Percentiles rank a stretch among this genome's conserved stretches.
These are phyloP conservation scores for Helicocarpus griseus DNA, from an alignment of 2,329 filamentous ascomycete genomes.

Conservation along the genomic window DNA sequence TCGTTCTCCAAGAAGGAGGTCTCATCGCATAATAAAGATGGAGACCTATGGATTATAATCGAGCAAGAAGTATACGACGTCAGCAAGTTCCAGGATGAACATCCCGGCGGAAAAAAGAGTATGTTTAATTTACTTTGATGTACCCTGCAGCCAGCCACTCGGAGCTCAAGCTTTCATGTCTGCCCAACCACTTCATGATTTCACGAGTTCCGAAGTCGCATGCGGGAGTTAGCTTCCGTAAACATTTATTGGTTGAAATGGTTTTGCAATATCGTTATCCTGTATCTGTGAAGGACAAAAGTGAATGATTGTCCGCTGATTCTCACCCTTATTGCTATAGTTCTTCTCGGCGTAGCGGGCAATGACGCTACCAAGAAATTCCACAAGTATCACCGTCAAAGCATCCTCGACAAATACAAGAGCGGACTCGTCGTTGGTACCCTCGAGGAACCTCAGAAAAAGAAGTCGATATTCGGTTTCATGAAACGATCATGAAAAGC, in stretches of 20 bases:
- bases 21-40: conserved; percentile 4
- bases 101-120: conserved; percentile 13
- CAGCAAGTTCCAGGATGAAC: conserved; percentile 14
- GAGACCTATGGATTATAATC: conserved; percentile 15
- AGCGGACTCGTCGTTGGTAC: background rate
- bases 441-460: background rate
- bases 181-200: background rate
- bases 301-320: background rate
- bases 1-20: conserved; percentile 4
- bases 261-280: background rate
- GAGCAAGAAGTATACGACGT: conserved; percentile 15
- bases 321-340: conserved; percentile 27
- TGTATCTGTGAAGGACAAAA: background rate
- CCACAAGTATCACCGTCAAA: conserved; percentile 55
- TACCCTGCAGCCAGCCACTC: background rate
- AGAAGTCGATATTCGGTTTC: background rate
- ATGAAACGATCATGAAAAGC: background rate
- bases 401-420: conserved; percentile 50
- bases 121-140: background rate
- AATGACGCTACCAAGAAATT: conserved; percentile 61
- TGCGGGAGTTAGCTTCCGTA: background rate
- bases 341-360: conserved; percentile 54
- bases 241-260: background rate
- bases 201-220: background rate
- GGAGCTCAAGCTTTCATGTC: background rate